Percentiles rank a stretch among this genome's conserved stretches.
Conservation (phyloP, 768 basidiomycete genomes). For the Trametes meyenii region DNA sequence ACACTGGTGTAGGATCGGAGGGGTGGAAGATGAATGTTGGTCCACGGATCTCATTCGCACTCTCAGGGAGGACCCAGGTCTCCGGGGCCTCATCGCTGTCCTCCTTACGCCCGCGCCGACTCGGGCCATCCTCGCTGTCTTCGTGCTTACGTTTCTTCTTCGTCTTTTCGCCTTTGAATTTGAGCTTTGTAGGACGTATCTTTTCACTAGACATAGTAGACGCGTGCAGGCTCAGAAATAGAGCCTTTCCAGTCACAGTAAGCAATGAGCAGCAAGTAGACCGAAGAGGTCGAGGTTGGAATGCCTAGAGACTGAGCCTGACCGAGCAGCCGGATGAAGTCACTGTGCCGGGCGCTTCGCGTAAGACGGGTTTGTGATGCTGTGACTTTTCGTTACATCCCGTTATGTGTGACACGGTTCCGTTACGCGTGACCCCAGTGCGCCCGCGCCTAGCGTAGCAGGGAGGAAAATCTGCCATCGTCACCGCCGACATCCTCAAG, state of each 20-base stretch:
- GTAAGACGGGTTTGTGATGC: too few relatives aligned
- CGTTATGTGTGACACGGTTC: constrained; percentile 15
- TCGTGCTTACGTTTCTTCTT: constrained; percentile 82
- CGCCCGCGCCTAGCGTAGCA: constrained; percentile 1
- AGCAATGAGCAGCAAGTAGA: not conserved
- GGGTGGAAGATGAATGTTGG: constrained; percentile 88
- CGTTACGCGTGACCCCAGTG: constrained; percentile 17
- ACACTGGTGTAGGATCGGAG: constrained; percentile 76
- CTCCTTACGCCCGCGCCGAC: constrained; percentile 50
- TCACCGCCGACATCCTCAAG: constrained; percentile 51
- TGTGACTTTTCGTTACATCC: too few relatives aligned
- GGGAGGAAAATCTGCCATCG: constrained; percentile 25
- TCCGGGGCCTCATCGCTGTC: constrained; percentile 70
- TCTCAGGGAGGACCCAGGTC: constrained; percentile 79
- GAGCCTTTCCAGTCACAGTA: too few relatives aligned
- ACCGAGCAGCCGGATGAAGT: not conserved
- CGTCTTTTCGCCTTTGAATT: constrained; percentile 86
- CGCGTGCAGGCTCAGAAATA: too few relatives aligned
- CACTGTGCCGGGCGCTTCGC: too few relatives aligned
- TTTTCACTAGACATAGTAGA: constrained; percentile 44
- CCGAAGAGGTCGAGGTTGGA: not conserved
- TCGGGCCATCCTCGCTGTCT: constrained; percentile 47
- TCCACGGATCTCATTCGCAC: constrained; percentile 74
- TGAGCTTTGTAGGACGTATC: constrained; percentile 74
- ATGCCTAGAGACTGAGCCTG: not conserved